A percentile compares a stretch with the other conserved stretches of the same genome.
Evolutionary conservation across 345 rosid species (phyloP).

Genomic region (Salix dunnii): DNA sequence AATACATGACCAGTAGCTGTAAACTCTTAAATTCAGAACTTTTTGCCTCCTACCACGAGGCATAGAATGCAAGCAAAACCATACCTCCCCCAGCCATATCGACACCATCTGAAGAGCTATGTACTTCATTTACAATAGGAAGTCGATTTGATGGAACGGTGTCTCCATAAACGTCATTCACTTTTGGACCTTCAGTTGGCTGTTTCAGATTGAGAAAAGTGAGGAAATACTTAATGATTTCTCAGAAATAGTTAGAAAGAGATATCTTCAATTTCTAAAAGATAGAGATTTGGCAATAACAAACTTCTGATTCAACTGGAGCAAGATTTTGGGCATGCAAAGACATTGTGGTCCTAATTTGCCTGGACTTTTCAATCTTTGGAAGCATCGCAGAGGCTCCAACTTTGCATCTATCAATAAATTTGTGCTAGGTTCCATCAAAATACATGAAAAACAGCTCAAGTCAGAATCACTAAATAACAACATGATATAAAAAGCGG

Average conservation of each 20-base stretch:
- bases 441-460: slow-evolving; percentile 17
- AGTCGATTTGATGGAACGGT: slow-evolving; percentile 69
- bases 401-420: slow-evolving; percentile 79
- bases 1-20: too few species aligned
- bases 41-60: background rate
- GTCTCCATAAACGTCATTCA: slow-evolving; percentile 64
- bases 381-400: slow-evolving; percentile 91
- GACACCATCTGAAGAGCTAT: slow-evolving; percentile 33
- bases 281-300: slow-evolving; percentile 33
- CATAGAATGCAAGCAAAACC: slow-evolving; percentile 22
- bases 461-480: slow-evolving; percentile 17
- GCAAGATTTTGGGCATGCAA: slow-evolving; percentile 51
- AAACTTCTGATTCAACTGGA: slow-evolving; percentile 38
- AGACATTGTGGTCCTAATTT: slow-evolving; percentile 64
- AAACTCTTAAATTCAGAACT: background rate
- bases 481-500: background rate
- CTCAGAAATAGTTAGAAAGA: slow-evolving; percentile 8
- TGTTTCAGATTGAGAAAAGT: slow-evolving; percentile 33
- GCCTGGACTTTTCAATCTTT: slow-evolving; percentile 87
- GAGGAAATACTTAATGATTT: background rate
- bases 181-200: slow-evolving; percentile 48
- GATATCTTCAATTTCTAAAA: slow-evolving; percentile 4
- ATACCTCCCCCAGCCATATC: slow-evolving; percentile 57
- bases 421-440: slow-evolving; percentile 69
- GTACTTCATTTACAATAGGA: slow-evolving; percentile 37